Evolutionary conservation across 441 rosid genomes (phyloP), one percentile per base, ranked within the genome.

Genomic region (Theobroma grandiflorum): DNA sequence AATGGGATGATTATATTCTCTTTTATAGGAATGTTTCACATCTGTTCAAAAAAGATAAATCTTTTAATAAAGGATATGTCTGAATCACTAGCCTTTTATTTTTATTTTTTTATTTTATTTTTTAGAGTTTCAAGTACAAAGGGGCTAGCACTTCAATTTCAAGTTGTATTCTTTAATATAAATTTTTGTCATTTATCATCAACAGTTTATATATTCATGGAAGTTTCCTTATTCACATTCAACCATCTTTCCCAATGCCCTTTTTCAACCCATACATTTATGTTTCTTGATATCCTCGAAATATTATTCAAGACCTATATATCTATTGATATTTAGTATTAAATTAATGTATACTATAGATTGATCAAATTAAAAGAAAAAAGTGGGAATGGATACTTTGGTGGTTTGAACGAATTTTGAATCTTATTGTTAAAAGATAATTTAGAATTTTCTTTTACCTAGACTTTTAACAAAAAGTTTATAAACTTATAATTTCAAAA

Each of bases 181-280:
- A 0, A 26, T 69, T 22, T 45, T 45, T 45, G 59, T 47, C 38
- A 26, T 26, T 57, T 31, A 57, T 74, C 74, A 53, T 2, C 16
- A 26, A 12, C 31, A 6, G 26, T 22, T 37, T 52, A 10, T 38
- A n/a, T 65, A n/a, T 65, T 80, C 75, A 35, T 45, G 71, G 53
- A 75, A 47, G 45, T 63, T 70, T 52, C 65, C n/a, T 0, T 3
- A 1, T 81, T 69, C 80, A 71, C 66, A 53, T 18, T 55, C 35
- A 45, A 15, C 20, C 74, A 31, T 50, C 59, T 70, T 70, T 47
- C 3, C 14, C 10, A 62, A 33, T 2, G 3, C 74, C n/a, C 8
- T 55, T n/a, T n/a, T 55, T 55, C 0, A 55, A 16, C 58, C 4
- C 15, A 0, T 4, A 4, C 53, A 2, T 49, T 49, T 15, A 26